Evolutionary conservation across 345 rosid genomes (phyloP), one percentile per base, ranked within the genome.

Genomic region (Cardamine resedifolia): DNA sequence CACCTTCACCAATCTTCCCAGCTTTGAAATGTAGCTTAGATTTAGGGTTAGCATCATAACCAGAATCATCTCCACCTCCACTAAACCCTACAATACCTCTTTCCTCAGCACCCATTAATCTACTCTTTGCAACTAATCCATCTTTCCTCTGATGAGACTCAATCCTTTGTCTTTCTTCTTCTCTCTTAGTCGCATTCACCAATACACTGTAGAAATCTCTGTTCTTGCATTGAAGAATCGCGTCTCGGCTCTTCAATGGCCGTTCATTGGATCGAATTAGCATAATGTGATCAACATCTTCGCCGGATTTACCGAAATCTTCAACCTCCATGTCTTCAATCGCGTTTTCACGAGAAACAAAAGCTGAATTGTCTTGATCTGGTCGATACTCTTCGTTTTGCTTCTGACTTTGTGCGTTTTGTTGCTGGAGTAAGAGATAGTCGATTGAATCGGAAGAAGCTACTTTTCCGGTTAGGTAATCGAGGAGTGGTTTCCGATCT

Each of bases 141-240:
- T 95, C 98, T 79, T 95, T 95, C 79, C 99, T 82, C 82, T 87
- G 96, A 69, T 91, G 96, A 47, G 90, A 86, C 69, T 90, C 98
- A n/a, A 91, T 74, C 68, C 92, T 91, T 82, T 88, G 96, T 72
- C 89, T 76, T 68, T 95, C 99, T 78, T 90, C 96, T 36, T 88
- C 98, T 23, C 98, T 83, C 70, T 84, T 86, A 7, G 92, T 95
- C 15, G 96, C 80, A 16, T 87, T 87, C 34, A 88, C 94, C 19
- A 95, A 71, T 2, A 88, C 96, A 27, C 92, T 77, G 23, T 87
- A 84, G 66, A 95, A 95, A 71, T 95, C 99, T 67, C 83, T 78
- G 62, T 85, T 87, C 68, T 82, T 88, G 31, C 99, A 88, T 73
- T 87, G 83, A 60, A 91, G 80, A 50, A 91, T 72, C 12, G 83